A percentile compares a stretch with the other conserved stretches of the same genome.
Evolutionary conservation across 2,329 filamentous ascomycete genomes (phyloP).

Genomic region (Arachnomyces sp.): DNA sequence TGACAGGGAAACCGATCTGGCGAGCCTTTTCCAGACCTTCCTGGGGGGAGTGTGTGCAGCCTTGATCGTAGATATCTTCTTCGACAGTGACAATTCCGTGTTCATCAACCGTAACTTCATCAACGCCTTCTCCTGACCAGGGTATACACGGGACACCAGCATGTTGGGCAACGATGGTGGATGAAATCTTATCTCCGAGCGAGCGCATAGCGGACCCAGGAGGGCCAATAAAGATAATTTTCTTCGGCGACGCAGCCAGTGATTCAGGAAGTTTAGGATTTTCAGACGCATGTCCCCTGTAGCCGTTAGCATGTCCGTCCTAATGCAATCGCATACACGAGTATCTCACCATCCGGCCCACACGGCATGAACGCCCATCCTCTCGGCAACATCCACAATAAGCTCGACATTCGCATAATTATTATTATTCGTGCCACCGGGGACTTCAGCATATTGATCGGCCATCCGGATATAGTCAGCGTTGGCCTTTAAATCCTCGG

Average conservation of each 20-base stretch:
- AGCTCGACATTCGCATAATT: slow-evolving; percentile 99
- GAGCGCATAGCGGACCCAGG: slow-evolving; percentile 98
- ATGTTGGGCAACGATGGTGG: slow-evolving; percentile 97
- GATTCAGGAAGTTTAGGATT: slow-evolving; percentile 97
- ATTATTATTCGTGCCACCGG: slow-evolving; percentile 99
- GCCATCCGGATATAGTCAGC: slow-evolving; percentile 99
- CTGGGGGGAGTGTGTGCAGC: slow-evolving; percentile 81
- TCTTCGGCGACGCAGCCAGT: slow-evolving; percentile 89
- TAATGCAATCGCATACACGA: too few relatives aligned
- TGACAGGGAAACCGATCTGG: slow-evolving; percentile 95
- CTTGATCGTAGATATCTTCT: slow-evolving; percentile 77
- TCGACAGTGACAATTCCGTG: slow-evolving; percentile 86
- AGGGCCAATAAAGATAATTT: slow-evolving; percentile 98
- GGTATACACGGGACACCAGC: slow-evolving; percentile 93
- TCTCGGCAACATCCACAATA: slow-evolving; percentile 96
- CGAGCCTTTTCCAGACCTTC: slow-evolving; percentile 81
- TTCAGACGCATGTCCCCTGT: slow-evolving; percentile 92
- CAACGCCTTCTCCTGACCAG: slow-evolving; percentile 95
- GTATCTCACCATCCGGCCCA: slow-evolving; percentile 99
- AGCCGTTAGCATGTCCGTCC: slow-evolving; percentile 6
- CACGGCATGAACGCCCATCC: slow-evolving; percentile 95
- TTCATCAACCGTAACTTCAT: slow-evolving; percentile 67
- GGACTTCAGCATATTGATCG: slow-evolving; percentile 98
- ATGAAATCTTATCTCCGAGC: slow-evolving; percentile 98
- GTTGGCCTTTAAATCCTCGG: slow-evolving; percentile 93